phyloP scores from a whole-genome alignment of 2,329 filamentous ascomycete genomes.

The Colletotrichum limetticola region DNA sequence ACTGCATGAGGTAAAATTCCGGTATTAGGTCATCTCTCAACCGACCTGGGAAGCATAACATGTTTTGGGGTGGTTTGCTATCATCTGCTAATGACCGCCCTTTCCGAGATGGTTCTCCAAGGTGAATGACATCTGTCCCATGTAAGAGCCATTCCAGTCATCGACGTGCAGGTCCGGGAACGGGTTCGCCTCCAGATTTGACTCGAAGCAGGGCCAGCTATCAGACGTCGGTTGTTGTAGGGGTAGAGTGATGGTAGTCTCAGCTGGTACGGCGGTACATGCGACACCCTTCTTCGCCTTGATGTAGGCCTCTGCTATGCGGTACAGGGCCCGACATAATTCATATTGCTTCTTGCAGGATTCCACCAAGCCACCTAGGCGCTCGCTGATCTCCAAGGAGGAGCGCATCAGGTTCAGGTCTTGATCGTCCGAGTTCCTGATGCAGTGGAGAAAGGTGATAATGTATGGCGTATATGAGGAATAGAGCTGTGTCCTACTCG shows the following conservation, averaged over 20 bases:
- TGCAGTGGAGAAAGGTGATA: constrained; percentile 38
- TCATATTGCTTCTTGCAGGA: constrained; percentile 22
- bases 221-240: constrained; percentile 5
- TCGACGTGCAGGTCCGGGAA: constrained; percentile 2
- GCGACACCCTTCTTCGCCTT: constrained; percentile 16
- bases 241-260: not conserved
- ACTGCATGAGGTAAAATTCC: too few species aligned
- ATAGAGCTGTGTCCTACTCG: constrained; percentile 37
- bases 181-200: not conserved
- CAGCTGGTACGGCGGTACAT: not conserved
- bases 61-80: too few species aligned
- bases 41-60: too few species aligned
- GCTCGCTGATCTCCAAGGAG: constrained; percentile 18
- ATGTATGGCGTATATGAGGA: constrained; percentile 38
- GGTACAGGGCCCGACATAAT: constrained; percentile 13
- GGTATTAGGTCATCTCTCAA: too few species aligned
- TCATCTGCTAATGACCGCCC: not conserved
- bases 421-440: constrained; percentile 22
- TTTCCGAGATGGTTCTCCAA: constrained; percentile 21
- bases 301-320: constrained; percentile 26
- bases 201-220: not conserved
- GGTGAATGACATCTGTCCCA: constrained; percentile 21
- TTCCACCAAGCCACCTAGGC: constrained; percentile 9
- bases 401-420: constrained; percentile 23
- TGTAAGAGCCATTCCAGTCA: constrained; percentile 10